Conservation (phyloP, 1,139 yeast species). For the Tardiomyces depauwii region DNA sequence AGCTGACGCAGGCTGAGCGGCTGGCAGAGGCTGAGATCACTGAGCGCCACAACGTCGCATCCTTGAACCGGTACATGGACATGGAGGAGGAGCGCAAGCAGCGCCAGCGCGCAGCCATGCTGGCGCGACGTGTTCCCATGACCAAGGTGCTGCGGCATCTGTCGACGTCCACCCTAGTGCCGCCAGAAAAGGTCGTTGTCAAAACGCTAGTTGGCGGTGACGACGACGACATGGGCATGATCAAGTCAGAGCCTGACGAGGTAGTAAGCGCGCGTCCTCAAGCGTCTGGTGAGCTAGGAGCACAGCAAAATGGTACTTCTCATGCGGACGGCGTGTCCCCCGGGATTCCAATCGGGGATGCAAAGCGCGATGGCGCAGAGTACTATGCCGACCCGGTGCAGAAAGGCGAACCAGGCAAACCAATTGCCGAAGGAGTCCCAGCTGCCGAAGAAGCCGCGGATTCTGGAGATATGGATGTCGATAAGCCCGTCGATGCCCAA, state of each 20-base stretch:
- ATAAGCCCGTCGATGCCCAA: too few species aligned
- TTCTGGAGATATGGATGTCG: too few species aligned
- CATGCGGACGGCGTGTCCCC: too few species aligned
- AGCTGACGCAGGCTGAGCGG: slow-evolving; percentile 76
- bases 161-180: slow-evolving; percentile 24
- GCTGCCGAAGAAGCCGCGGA: too few species aligned
- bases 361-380: too few species aligned
- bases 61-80: slow-evolving; percentile 67
- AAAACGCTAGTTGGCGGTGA: background rate
- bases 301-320: too few species aligned
- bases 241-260: slow-evolving; percentile 29
- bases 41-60: slow-evolving; percentile 60
- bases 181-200: background rate
- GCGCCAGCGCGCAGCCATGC: slow-evolving; percentile 59
- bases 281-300: too few species aligned
- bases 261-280: too few species aligned
- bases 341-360: too few species aligned
- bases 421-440: too few species aligned
- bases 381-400: too few species aligned
- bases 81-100: slow-evolving; percentile 77
- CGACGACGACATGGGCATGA: background rate
- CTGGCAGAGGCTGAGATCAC: slow-evolving; percentile 79
- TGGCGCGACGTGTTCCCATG: slow-evolving; percentile 51
- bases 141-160: slow-evolving; percentile 42
- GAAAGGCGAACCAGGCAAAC: too few species aligned